A percentile compares a stretch with the other conserved stretches of the same genome.
Conservation (phyloP, 208 protist genomes). For the Wallacemonas collosoma region DNA sequence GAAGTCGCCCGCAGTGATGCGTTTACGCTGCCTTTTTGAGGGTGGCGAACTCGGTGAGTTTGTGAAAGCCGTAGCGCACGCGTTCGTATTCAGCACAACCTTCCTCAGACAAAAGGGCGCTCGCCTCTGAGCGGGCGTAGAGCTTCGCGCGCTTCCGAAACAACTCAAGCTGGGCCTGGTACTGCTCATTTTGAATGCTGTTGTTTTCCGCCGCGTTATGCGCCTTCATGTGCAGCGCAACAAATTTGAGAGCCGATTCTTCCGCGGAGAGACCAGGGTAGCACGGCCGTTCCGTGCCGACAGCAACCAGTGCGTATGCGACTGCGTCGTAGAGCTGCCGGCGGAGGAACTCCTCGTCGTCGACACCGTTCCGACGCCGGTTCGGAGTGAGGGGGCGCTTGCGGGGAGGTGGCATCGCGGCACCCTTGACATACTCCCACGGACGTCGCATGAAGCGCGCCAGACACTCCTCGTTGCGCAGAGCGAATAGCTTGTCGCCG, state of each 20-base stretch:
- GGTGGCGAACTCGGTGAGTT: constrained; percentile 12
- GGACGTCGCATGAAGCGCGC: constrained; percentile 76
- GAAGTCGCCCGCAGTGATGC: too few relatives aligned
- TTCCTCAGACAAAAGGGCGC: constrained; percentile 23
- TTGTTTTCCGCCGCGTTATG: constrained; percentile 60
- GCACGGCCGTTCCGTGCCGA: constrained; percentile 60
- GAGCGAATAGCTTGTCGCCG: constrained; percentile 71
- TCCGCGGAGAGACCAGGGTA: constrained; percentile 84
- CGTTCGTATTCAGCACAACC: constrained; percentile 51
- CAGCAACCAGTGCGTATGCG: constrained; percentile 78
- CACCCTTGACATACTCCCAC: constrained; percentile 81
- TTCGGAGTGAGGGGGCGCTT: constrained; percentile 67
- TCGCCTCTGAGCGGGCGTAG: constrained; percentile 42
- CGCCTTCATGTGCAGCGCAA: constrained; percentile 89
- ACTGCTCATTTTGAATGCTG: constrained; percentile 63
- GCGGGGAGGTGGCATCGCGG: constrained; percentile 57
- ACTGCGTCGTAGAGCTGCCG: constrained; percentile 86
- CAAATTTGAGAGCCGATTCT: constrained; percentile 88
- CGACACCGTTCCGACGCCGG: constrained; percentile 29
- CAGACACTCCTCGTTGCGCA: constrained; percentile 55
- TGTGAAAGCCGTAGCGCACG: constrained; percentile 18
- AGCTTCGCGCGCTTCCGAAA: constrained; percentile 66
- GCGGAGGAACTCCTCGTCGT: constrained; percentile 80
- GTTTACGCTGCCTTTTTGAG: constrained; percentile 21
- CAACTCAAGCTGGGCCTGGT: constrained; percentile 57